Conservation (phyloP, 257 asterid species). For the Nicotiana benthamiana region DNA sequence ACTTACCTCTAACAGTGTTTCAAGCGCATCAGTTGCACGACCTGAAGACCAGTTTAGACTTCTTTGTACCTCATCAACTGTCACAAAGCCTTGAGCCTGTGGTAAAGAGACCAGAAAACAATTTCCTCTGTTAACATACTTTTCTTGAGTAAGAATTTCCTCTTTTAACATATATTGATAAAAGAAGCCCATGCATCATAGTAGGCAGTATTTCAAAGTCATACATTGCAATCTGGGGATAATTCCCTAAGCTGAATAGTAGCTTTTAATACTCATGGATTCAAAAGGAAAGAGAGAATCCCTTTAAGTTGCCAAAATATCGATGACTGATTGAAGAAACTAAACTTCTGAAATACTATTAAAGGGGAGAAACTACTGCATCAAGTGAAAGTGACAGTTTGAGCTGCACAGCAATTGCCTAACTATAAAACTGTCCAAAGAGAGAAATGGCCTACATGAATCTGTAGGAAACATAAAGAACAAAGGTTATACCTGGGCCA, state of each 20-base stretch:
- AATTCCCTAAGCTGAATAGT: background rate
- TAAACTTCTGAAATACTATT: background rate
- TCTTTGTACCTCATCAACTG: constrained; percentile 77
- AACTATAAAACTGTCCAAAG: background rate
- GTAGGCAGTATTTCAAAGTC: background rate
- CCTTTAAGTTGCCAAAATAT: background rate
- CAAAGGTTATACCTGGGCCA: constrained; percentile 68
- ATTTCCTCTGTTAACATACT: too few species aligned
- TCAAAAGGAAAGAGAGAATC: background rate
- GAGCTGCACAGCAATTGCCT: background rate
- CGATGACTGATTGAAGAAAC: background rate
- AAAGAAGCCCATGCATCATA: background rate
- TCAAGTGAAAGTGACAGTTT: background rate
- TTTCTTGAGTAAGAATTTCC: background rate
- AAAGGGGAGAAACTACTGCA: background rate
- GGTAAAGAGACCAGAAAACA: constrained; percentile 10
- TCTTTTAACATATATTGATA: too few species aligned
- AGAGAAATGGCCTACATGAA: background rate
- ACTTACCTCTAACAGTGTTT: constrained; percentile 76
- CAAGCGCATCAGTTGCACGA: constrained; percentile 80
- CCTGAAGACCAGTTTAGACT: constrained; percentile 85
- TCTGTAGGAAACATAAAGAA: background rate
- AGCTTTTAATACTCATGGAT: background rate
- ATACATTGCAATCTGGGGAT: background rate
- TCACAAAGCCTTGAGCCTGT: constrained; percentile 86